These are phyloP conservation scores for Cymbopogon citratus DNA, from an alignment of 176 grass and related monocot species.

Conservation along the genomic window DNA sequence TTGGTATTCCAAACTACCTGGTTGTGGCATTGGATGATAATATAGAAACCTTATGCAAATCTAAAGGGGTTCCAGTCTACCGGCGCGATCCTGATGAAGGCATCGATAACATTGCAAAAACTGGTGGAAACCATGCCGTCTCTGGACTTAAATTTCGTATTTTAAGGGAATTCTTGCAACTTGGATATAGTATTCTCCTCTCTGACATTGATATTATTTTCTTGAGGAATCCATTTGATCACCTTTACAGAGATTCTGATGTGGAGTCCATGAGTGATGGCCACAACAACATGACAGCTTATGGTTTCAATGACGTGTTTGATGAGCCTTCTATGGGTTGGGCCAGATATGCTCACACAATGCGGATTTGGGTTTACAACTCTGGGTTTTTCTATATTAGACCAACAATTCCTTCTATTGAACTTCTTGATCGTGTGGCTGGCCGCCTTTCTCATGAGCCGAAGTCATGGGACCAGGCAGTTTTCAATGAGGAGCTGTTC, in stretches of 20 bases:
- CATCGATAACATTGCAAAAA: conserved; percentile 51
- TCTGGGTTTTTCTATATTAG: conserved; percentile 80
- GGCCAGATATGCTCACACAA: conserved; percentile 78
- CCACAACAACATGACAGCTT: conserved; percentile 61
- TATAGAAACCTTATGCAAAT: conserved; percentile 54
- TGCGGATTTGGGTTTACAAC: conserved; percentile 73
- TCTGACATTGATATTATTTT: conserved; percentile 77
- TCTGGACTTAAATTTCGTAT: conserved; percentile 68
- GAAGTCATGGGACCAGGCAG: conserved; percentile 64
- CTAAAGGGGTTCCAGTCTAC: conserved; percentile 53
- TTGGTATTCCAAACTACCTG: conserved; percentile 64
- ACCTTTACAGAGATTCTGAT: conserved; percentile 66
- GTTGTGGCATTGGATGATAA: conserved; percentile 68
- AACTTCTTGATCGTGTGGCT: conserved; percentile 68
- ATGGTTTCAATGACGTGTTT: conserved; percentile 69
- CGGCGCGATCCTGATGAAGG: conserved; percentile 51
- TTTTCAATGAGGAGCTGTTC: conserved; percentile 74
- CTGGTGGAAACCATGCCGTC: conserved; percentile 60
- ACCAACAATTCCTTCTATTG: conserved; percentile 51
- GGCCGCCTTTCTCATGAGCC: conserved; percentile 32
- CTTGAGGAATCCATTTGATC: conserved; percentile 60
- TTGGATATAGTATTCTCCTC: conserved; percentile 65
- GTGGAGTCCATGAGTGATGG: conserved; percentile 83
- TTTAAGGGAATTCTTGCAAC: conserved; percentile 71
- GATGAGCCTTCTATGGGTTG: conserved; percentile 70